Evolutionary conservation across 2,329 filamentous ascomycete species (phyloP).

Genomic region (Xylaria sp.): DNA sequence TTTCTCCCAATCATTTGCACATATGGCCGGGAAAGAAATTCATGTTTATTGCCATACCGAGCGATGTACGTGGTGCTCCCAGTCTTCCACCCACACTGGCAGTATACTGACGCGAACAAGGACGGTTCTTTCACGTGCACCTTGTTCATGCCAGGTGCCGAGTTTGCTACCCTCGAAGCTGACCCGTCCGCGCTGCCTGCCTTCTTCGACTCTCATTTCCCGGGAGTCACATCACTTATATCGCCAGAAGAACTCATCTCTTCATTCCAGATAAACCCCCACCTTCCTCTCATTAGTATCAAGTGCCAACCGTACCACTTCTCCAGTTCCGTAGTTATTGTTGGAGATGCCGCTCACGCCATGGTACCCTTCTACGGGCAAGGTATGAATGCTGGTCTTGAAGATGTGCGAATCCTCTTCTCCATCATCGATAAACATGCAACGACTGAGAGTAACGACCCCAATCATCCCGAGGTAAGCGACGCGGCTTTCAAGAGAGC

Average conservation of each 20-base stretch:
- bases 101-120: conserved; percentile 52
- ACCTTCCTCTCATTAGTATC: conserved; percentile 91
- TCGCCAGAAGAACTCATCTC: conserved; percentile 72
- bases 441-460: conserved; percentile 58
- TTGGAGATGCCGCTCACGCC: conserved; percentile 95
- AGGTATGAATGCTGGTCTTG: conserved; percentile 95
- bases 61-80: conserved; percentile 58
- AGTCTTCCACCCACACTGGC: neutral
- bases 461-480: conserved; percentile 33
- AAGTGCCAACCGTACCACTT: conserved; percentile 93
- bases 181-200: conserved; percentile 68
- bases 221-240: conserved; percentile 82
- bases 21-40: conserved; percentile 96
- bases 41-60: conserved; percentile 98
- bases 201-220: conserved; percentile 88
- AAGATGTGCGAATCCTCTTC: conserved; percentile 92
- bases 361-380: conserved; percentile 99
- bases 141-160: conserved; percentile 80
- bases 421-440: conserved; percentile 78
- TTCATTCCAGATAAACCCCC: conserved; percentile 85
- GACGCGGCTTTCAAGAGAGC: conserved; percentile 71
- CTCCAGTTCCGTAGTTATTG: conserved; percentile 78
- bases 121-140: conserved; percentile 96
- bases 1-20: conserved; percentile 93
- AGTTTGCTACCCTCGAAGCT: conserved; percentile 75